A percentile compares a stretch with the other conserved stretches of the same genome.
phyloP scores from a whole-genome alignment of 164 flowering plant genomes.

The Vitis rupestris region DNA sequence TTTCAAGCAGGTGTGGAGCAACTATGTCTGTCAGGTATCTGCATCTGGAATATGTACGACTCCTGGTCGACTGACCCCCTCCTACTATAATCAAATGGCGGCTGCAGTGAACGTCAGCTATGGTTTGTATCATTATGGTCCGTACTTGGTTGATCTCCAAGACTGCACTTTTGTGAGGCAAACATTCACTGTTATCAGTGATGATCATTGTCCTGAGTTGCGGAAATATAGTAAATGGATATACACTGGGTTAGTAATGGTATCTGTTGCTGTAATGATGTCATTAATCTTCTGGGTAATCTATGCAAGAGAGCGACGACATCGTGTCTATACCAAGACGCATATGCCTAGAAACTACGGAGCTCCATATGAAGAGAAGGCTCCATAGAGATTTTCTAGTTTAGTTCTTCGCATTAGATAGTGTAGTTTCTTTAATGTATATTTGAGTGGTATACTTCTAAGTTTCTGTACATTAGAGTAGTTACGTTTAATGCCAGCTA shows the following conservation, averaged over 20 bases:
- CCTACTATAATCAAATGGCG: slow-evolving; percentile 47
- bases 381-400: not conserved
- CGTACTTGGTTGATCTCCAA: slow-evolving; percentile 57
- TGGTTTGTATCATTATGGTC: slow-evolving; percentile 59
- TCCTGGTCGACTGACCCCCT: slow-evolving; percentile 71
- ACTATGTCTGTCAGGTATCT: slow-evolving; percentile 41
- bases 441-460: no score
- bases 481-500: no score
- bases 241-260: slow-evolving; percentile 68
- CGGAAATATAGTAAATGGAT: slow-evolving; percentile 50
- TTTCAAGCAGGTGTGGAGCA: slow-evolving; percentile 44
- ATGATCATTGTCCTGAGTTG: slow-evolving; percentile 61
- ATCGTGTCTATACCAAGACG: slow-evolving; percentile 61
- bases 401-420: not conserved
- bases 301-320: slow-evolving; percentile 82
- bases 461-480: not conserved
- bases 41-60: slow-evolving; percentile 47
- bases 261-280: slow-evolving; percentile 81
- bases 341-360: not conserved
- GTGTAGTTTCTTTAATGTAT: no score
- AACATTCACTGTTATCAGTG: slow-evolving; percentile 46
- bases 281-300: slow-evolving; percentile 86
- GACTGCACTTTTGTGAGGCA: slow-evolving; percentile 83
- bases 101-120: slow-evolving; percentile 70
- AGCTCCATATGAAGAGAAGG: slow-evolving; percentile 5